phyloP scores from a whole-genome alignment of 2,329 filamentous ascomycete species.

The Fusarium tjaetaba region DNA sequence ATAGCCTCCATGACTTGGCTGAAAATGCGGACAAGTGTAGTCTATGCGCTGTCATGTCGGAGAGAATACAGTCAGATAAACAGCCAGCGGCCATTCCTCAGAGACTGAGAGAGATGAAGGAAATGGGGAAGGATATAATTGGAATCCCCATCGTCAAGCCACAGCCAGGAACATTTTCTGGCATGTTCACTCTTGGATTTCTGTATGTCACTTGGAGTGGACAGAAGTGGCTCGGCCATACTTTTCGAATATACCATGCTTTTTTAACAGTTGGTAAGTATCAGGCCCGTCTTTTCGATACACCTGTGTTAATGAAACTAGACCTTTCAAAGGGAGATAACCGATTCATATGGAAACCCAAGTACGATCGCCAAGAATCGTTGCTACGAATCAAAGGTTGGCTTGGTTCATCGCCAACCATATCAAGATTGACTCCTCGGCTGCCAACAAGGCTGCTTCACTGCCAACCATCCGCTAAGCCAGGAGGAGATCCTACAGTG shows the following conservation, averaged over 20 bases:
- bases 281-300: too few species aligned
- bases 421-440: not conserved
- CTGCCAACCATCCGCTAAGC: not conserved
- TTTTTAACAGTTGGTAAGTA: conserved; percentile 18
- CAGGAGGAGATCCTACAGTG: not conserved
- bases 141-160: conserved; percentile 14
- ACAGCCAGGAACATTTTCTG: not conserved
- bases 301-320: not conserved
- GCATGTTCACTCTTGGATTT: conserved; percentile 14
- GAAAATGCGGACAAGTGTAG: conserved; percentile 14
- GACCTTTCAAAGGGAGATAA: not conserved
- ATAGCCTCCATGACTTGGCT: conserved; percentile 4
- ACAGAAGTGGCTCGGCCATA: not conserved
- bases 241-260: not conserved
- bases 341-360: conserved; percentile 6
- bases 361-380: conserved; percentile 20
- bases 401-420: conserved; percentile 4
- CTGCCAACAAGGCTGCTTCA: conserved; percentile 28
- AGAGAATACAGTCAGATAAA: conserved; percentile 3
- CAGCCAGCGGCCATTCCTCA: not conserved
- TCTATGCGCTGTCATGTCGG: conserved; percentile 28
- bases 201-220: not conserved
- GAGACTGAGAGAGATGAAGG: not conserved
- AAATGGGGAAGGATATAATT: not conserved
- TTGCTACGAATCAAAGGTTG: conserved; percentile 14